A percentile compares a stretch with the other conserved stretches of the same genome.
phyloP scores from a whole-genome alignment of 257 asterid species.

The Leonotis leonurus region DNA sequence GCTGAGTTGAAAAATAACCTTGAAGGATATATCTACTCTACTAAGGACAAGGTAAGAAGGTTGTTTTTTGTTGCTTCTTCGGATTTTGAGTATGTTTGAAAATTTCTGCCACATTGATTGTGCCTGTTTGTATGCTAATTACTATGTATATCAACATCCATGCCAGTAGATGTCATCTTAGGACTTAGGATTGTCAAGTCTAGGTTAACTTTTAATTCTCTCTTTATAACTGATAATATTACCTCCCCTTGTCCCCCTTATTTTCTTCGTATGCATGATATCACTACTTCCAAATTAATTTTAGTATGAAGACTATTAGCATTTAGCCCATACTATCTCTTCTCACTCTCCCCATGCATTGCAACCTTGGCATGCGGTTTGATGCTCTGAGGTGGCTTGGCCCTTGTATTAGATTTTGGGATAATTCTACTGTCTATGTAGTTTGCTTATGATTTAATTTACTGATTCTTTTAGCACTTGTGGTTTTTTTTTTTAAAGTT shows the following conservation, averaged over 20 bases:
- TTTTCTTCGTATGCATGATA: slow-evolving; percentile 3
- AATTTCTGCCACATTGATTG: neutral
- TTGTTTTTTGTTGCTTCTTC: slow-evolving; percentile 3
- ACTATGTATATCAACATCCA: neutral
- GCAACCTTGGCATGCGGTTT: slow-evolving; percentile 7
- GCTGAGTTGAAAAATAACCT: slow-evolving; percentile 93
- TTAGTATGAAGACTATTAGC: neutral
- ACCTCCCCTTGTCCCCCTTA: too few species aligned
- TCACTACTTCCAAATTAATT: neutral
- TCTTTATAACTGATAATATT: too few species aligned
- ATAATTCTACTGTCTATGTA: neutral
- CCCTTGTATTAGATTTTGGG: slow-evolving; percentile 4
- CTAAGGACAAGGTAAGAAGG: slow-evolving; percentile 77
- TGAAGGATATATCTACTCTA: slow-evolving; percentile 91
- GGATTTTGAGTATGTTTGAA: neutral
- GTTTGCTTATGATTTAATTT: slow-evolving; percentile 2
- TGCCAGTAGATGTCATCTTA: slow-evolving; percentile 1
- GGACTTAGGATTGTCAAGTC: too few species aligned
- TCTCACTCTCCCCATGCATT: neutral
- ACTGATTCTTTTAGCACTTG: neutral
- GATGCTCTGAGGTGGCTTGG: neutral
- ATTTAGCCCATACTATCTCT: slow-evolving; percentile 1
- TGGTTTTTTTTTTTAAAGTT: neutral
- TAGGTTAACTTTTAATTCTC: too few species aligned
- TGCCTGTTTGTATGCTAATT: slow-evolving; percentile 3